A percentile compares a stretch with the other conserved stretches of the same genome.
Conservation (phyloP, 768 basidiomycete genomes). For the Mrakia gelida region DNA sequence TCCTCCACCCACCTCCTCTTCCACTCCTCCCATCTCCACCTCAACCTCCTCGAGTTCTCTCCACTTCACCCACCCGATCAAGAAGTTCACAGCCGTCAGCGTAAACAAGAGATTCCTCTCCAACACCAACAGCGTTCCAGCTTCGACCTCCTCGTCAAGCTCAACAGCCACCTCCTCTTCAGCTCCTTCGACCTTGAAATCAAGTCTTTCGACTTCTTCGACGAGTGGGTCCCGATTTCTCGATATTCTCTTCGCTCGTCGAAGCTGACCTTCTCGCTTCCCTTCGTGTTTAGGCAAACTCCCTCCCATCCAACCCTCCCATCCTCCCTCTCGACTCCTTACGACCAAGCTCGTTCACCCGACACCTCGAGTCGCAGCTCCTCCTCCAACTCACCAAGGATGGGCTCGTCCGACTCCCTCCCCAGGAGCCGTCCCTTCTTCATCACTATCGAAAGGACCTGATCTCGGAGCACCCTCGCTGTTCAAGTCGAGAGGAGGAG, state of each 20-base stretch:
- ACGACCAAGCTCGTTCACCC: constrained; percentile 62
- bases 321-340: constrained; percentile 69
- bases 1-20: not conserved
- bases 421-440: constrained; percentile 51
- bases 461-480: not conserved
- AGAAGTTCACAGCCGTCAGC: constrained; percentile 83
- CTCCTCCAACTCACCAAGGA: constrained; percentile 59
- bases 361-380: constrained; percentile 56
- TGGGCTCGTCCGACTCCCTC: constrained; percentile 48
- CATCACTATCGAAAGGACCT: constrained; percentile 57
- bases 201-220: not conserved
- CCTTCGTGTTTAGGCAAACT: constrained; percentile 43
- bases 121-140: constrained; percentile 51
- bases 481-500: not conserved
- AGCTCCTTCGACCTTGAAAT: not conserved
- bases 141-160: not conserved
- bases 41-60: not conserved
- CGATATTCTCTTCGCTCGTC: not conserved
- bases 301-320: constrained; percentile 51
- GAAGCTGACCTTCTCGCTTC: not conserved
- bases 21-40: constrained; percentile 15
- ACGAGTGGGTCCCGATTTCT: not conserved
- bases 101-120: constrained; percentile 96
- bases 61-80: constrained; percentile 43
- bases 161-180: not conserved